A percentile compares a stretch with the other conserved stretches of the same genome.
Conservation (phyloP, 257 asterid genomes). For the Marsdenia floribunda region DNA sequence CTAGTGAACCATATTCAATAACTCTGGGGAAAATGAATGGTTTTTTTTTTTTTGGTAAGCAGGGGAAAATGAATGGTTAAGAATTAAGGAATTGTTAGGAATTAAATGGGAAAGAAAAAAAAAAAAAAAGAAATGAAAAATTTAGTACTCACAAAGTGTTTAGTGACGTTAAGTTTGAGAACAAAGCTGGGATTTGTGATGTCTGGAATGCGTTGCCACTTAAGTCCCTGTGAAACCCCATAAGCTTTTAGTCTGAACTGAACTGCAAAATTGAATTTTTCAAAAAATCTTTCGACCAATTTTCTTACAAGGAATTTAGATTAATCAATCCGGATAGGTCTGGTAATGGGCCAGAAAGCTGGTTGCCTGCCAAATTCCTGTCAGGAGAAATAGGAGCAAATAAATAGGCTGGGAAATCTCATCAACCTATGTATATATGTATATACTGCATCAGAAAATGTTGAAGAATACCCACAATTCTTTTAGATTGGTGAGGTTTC, state of each 20-base stretch:
- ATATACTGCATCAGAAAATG: too few species aligned
- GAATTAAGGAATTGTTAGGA: conserved; percentile 8
- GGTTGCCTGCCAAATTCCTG: conserved; percentile 71
- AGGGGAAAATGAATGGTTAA: neutral
- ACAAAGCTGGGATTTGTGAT: conserved; percentile 66
- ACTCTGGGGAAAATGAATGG: conserved; percentile 32
- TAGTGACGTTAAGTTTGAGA: conserved; percentile 57
- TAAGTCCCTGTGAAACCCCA: conserved; percentile 49
- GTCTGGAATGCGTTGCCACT: conserved; percentile 70
- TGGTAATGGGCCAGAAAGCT: conserved; percentile 59
- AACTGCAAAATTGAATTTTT: neutral
- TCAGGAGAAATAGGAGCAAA: conserved; percentile 3
- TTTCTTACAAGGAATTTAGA: conserved; percentile 60
- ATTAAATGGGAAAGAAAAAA: conserved; percentile 17
- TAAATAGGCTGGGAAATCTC: neutral
- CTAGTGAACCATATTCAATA: conserved; percentile 64
- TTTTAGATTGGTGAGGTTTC: conserved; percentile 50
- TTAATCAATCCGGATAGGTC: conserved; percentile 65
- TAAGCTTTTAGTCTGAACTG: neutral
- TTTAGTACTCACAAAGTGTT: conserved; percentile 57
- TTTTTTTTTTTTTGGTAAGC: too few species aligned
- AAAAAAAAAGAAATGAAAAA: neutral
- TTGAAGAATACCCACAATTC: conserved; percentile 87
- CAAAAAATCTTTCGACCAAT: neutral
- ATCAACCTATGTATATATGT: too few species aligned